Percentiles rank a stretch among this genome's conserved stretches.
phyloP scores from a whole-genome alignment of 208 protist genomes.

The Trypanosoma grayi region DNA sequence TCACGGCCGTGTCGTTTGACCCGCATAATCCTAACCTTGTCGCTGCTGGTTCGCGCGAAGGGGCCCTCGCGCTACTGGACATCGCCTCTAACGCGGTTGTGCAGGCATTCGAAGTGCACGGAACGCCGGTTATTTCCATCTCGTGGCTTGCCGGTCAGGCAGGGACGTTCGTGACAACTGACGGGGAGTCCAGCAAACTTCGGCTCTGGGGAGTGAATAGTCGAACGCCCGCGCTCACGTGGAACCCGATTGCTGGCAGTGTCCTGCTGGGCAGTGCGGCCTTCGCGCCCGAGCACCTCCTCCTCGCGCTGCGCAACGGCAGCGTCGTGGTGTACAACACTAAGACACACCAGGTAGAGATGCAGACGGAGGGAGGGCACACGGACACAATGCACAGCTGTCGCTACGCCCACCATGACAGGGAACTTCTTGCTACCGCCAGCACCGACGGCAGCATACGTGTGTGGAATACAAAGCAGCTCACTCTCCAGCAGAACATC shows the following conservation, averaged over 20 bases:
- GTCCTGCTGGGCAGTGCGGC: constrained; percentile 1
- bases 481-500: constrained; percentile 46
- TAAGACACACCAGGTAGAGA: constrained; percentile 42
- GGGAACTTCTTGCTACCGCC: constrained; percentile 70
- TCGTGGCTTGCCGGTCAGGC: constrained; percentile 60
- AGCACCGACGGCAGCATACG: constrained; percentile 83
- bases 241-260: constrained; percentile 30
- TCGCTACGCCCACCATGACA: constrained; percentile 67
- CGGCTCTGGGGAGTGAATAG: constrained; percentile 66
- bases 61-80: constrained; percentile 63
- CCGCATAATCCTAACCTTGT: constrained; percentile 62
- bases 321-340: constrained; percentile 78
- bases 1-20: constrained; percentile 70
- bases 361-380: constrained; percentile 60
- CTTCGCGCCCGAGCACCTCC: constrained; percentile 33
- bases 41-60: constrained; percentile 70
- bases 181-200: constrained; percentile 48
- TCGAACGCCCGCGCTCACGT: constrained; percentile 38
- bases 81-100: constrained; percentile 37
- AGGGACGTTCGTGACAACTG: constrained; percentile 71
- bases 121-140: constrained; percentile 48
- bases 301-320: constrained; percentile 65
- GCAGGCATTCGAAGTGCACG: constrained; percentile 44
- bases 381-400: constrained; percentile 83
- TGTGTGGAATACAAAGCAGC: constrained; percentile 78